Conservation (phyloP, 1,284 basidiomycete genomes). For the Melampsora larici-populina region DNA sequence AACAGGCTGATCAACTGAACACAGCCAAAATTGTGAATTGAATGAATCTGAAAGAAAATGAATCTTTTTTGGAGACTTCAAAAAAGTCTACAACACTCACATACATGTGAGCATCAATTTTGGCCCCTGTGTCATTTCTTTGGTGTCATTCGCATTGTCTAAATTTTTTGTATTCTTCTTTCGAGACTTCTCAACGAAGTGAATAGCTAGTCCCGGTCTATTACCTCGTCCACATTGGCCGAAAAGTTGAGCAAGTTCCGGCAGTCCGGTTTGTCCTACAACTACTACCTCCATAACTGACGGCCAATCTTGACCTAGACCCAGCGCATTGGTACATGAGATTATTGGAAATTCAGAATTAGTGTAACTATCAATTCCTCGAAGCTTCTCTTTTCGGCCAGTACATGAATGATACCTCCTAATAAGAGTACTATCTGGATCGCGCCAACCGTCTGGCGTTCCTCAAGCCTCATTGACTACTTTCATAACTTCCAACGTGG, state of each 20-base stretch:
- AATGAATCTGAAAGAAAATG: no score
- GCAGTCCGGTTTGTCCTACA: no score
- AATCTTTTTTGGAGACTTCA: no score
- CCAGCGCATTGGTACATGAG: constrained; percentile 8
- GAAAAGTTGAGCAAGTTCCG: background rate
- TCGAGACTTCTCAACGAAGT: background rate
- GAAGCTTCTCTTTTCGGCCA: background rate
- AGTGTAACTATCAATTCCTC: background rate
- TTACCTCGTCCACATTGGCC: background rate
- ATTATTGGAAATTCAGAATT: no score
- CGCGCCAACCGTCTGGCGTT: background rate
- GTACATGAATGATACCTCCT: no score
- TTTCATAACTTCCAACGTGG: background rate
- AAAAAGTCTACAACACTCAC: no score
- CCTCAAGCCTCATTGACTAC: constrained; percentile 1
- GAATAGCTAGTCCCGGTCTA: background rate
- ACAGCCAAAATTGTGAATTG: no score
- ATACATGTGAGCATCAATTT: no score
- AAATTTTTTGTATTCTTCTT: background rate
- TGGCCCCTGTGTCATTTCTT: no score
- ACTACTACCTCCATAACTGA: no score
- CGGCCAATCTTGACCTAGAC: constrained; percentile 11
- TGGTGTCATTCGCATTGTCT: no score
- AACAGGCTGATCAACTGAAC: no score
- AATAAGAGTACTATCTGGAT: background rate